A percentile compares a stretch with the other conserved stretches of the same genome.
Evolutionary conservation across 441 rosid species (phyloP).

Genomic region (Aleurites moluccanus): DNA sequence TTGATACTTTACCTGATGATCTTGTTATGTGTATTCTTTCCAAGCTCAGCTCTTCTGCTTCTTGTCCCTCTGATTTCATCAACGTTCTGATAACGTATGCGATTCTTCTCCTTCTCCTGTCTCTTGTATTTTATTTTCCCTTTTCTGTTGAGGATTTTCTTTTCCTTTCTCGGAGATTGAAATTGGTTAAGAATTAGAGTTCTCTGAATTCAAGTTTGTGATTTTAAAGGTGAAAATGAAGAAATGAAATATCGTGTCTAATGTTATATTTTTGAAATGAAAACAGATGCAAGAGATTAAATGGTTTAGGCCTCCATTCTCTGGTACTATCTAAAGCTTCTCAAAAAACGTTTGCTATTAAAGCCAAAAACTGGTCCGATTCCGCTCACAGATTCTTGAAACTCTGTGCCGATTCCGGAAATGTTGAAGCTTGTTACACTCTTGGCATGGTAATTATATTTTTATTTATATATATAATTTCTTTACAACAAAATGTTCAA

Average conservation of each 20-base stretch:
- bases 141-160: neutral
- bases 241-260: neutral
- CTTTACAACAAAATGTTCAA: neutral
- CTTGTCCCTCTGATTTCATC: slow-evolving; percentile 74
- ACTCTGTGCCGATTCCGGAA: slow-evolving; percentile 79
- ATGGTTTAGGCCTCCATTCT: slow-evolving; percentile 49
- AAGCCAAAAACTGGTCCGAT: slow-evolving; percentile 72
- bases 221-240: neutral
- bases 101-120: too few relatives aligned
- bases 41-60: slow-evolving; percentile 58
- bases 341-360: slow-evolving; percentile 52
- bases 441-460: slow-evolving; percentile 73
- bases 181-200: neutral
- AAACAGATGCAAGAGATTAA: slow-evolving; percentile 84
- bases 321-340: slow-evolving; percentile 64
- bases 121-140: neutral
- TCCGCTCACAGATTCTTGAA: slow-evolving; percentile 73
- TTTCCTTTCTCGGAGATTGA: neutral
- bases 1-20: slow-evolving; percentile 81
- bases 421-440: slow-evolving; percentile 77
- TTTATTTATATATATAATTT: neutral
- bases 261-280: neutral
- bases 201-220: neutral
- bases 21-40: slow-evolving; percentile 65
- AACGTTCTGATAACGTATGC: slow-evolving; percentile 67